Base-by-base conservation (phyloP, 306 rosid species). In the Medicago lupulina region DNA sequence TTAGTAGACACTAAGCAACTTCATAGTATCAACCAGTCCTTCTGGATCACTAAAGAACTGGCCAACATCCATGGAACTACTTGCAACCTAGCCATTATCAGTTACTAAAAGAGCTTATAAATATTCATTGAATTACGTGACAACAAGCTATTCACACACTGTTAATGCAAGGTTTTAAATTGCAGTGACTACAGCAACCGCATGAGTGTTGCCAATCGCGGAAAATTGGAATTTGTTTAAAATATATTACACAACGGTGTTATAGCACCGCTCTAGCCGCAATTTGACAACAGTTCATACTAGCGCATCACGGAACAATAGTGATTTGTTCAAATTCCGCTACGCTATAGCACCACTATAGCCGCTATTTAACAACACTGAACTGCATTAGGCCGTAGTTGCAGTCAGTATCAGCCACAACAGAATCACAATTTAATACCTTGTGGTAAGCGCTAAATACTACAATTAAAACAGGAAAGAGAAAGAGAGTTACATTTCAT, bases 401-500 rank as follows among this genome's bases (percentile, higher is more conserved):
- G 57, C 46, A n/a, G 70, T 51, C 67, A 49, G 25, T 43, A 75
- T 75, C 69, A 55, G 28, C 57, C 3, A 13, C 57, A 65, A 51
- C 31, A 59, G 13, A 36, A 61, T 31, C 8, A 25, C 59, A 25
- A n/a, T 25, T 53, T 53, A 21, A 53, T 34, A 31, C 34, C 44
- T 9, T 41, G 38, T 16, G 28, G 1, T 58, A 40, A 40, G 77
- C 62, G 11, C 34, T 39, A 65, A 31, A 82, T 18, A 46, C 53
- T 61, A 59, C 61, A 10, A 76, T 28, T 28, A 59, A 76, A 79
- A 64, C 63, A 50, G 31, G 51, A 4, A 14, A 14, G 36, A 23
- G 31, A 75, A 54, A 67, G 62, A 28, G 61, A 8, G 17, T 89
- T 80, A 94, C 98, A 88, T 91, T 86, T 94, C 97, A 73, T 87